These are phyloP conservation scores for Scheffersomyces quercinus DNA, from an alignment of 1,139 yeast genomes.

Conservation along the genomic window DNA sequence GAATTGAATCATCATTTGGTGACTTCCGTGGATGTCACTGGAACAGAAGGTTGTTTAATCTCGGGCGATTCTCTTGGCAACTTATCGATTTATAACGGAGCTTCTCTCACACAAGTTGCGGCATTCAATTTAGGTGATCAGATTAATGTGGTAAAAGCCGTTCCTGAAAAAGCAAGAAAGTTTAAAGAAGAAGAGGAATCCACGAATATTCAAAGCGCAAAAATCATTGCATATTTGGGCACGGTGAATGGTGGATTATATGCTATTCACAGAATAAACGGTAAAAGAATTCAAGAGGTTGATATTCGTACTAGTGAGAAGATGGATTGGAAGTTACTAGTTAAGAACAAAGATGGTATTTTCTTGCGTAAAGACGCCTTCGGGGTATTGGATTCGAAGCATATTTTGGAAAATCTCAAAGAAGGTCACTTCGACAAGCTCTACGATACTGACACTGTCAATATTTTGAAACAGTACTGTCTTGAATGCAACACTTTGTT, in stretches of 20 bases:
- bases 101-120: conserved; percentile 9
- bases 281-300: conserved; percentile 7
- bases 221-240: conserved; percentile 27
- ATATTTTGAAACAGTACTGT: too few relatives aligned
- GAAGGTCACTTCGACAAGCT: too few relatives aligned
- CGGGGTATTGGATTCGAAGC: too few relatives aligned
- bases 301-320: conserved; percentile 5
- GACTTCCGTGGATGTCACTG: conserved; percentile 13
- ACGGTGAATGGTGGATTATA: conserved; percentile 40
- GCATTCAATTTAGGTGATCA: conserved; percentile 34
- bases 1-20: conserved; percentile 14
- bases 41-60: conserved; percentile 8
- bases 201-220: conserved; percentile 4
- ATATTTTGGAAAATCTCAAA: too few relatives aligned
- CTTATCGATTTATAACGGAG: conserved; percentile 12
- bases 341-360: background rate
- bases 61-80: conserved; percentile 38
- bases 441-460: too few relatives aligned
- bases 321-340: background rate
- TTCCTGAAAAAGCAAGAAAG: background rate
- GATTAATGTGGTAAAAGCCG: conserved; percentile 24
- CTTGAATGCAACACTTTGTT: too few relatives aligned
- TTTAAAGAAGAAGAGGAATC: background rate
- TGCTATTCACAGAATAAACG: conserved; percentile 5
- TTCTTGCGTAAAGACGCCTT: background rate